Evolutionary conservation across 352 stramenopile genomes (phyloP).

Genomic region (Phytophthora hybrid): DNA sequence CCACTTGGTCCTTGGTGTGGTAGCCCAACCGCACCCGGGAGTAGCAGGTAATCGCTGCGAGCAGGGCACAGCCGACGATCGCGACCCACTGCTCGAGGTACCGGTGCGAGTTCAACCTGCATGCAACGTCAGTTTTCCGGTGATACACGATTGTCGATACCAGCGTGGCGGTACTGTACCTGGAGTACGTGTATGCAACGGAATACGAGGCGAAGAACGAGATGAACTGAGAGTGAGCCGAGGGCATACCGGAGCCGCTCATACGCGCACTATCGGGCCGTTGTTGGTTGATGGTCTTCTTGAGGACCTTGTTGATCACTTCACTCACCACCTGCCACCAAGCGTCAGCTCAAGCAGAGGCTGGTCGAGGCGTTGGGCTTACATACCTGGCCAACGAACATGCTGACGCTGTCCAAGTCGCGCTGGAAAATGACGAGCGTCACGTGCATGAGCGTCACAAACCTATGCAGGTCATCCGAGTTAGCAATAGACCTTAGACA

Average conservation of each 20-base stretch:
- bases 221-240: conserved; percentile 82
- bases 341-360: neutral
- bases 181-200: conserved; percentile 68
- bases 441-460: conserved; percentile 87
- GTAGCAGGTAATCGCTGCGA: conserved; percentile 65
- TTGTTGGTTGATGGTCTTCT: conserved; percentile 74
- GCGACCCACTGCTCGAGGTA: conserved; percentile 67
- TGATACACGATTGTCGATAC: neutral
- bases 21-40: conserved; percentile 81
- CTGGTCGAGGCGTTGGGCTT: neutral
- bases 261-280: conserved; percentile 67
- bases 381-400: conserved; percentile 76
- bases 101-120: conserved; percentile 60
- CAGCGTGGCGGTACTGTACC: conserved; percentile 35
- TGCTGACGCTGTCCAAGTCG: conserved; percentile 73
- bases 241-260: conserved; percentile 77
- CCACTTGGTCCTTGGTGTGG: conserved; percentile 76
- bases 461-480: conserved; percentile 42
- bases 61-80: conserved; percentile 52
- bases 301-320: conserved; percentile 82
- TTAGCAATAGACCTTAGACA: neutral
- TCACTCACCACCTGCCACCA: conserved; percentile 65
- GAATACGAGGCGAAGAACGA: conserved; percentile 80
- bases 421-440: conserved; percentile 85
- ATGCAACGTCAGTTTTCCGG: conserved; percentile 24